Base-by-base conservation (phyloP, 331 rosid genomes). In the Malus hybrid region DNA sequence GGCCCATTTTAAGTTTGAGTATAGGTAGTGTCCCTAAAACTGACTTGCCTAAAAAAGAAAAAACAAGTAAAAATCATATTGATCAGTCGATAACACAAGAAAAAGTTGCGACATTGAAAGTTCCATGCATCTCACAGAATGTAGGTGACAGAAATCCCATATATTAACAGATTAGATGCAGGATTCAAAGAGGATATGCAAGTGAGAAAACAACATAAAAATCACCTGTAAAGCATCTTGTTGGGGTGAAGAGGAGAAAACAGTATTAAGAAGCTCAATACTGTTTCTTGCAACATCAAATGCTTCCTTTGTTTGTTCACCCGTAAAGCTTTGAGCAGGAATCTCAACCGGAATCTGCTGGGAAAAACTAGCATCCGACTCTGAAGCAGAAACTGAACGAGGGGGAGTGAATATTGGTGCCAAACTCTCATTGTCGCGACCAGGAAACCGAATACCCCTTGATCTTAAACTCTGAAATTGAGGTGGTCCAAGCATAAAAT, bases 321-420 rank as follows among this genome's bases (percentile, higher is more conserved):
- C 83, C 0, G 96, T 82, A 79, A 86, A 90, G 88, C 83, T 77
- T 46, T 24, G 90, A 73, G 77, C 81, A 42, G 93, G 90, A 80
- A 80, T 27, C 73, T 84, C 93, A 34, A 28, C 78, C 34, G 89
- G 89, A 83, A 81, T 36, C 85, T 89, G 89, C 79, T 61, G 93
- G 1, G 82, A 55, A 73, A 83, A 65, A 83, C 69, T 78, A 34
- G 83, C 79, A 71, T 90, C 86, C 1, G 61, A 74, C 76, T 94
- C 98, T 6, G 84, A 67, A 39, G 83, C 93, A 61, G 86, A 29
- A 57, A 81, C 88, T 4, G 97, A 86, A 15, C 86, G 93, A 50
- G 93, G 88, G 29, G 99, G 99, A 69, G 99, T 95, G 33, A 95
- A 90, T 65, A 95, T 90, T n/a, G 99, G 99, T 10, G 97, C 99